Base-by-base conservation (phyloP, 495 filamentous ascomycete species). In the Penicillium diatomitis region DNA sequence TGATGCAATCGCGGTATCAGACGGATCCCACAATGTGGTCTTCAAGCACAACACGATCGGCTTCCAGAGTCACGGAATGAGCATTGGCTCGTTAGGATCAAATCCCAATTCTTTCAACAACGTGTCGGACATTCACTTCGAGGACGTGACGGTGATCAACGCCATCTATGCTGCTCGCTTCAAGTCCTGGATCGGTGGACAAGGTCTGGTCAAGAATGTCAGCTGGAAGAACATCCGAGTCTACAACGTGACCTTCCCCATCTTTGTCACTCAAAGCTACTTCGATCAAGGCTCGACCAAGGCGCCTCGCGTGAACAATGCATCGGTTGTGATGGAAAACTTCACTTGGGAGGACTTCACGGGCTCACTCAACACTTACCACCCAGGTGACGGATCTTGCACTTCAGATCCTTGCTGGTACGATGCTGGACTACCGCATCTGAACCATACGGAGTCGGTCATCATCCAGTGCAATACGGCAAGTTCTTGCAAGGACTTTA, bases 241-340 rank as follows among this genome's bases (percentile, higher is more conserved):
- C 10, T 68, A 63, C 57, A 73, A 72, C 51, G 69, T 72, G 32
- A 67, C 70, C 2, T 73, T 73, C 45, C 70, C 69, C 0, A 69
- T 72, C 38, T 72, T 71, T 42, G 69, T 71, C 5, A 71, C 67
- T 8, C 67, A 71, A 51, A 68, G 56, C 41, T 72, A 70, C 52
- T 42, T 49, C 57, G 65, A 72, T 41, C 64, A 69, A 41, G 57
- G 60, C 27, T 61, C 52, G 6, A 58, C 52, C 5, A 52, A 63
- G 49, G 55, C 54, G 1, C 55, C 55, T 27, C 44, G 52, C 9
- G 34, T 44, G 1, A 55, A 63, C 41, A 65, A 65, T 44, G 55
- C 61, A 5, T 58, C 60, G 31, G 65, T 70, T 6, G 53, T 55
- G 36, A 69, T 73, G 66, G 49, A 63, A 32, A 60, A 69, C 46